Conservation (phyloP, 2,329 filamentous ascomycete species). For the Fusarium torulosum region DNA sequence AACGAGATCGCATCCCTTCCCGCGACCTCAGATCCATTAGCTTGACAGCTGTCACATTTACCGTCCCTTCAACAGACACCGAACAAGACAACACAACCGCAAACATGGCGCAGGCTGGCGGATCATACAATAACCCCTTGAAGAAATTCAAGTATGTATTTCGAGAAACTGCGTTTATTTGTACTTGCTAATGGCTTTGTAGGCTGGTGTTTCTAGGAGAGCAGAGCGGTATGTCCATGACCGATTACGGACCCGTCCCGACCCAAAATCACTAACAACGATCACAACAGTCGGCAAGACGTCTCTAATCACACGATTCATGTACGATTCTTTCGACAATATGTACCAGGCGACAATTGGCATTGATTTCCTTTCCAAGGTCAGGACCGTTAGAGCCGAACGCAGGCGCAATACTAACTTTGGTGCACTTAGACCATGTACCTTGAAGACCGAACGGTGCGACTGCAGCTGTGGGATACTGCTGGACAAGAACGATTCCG, state of each 20-base stretch:
- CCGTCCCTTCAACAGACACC: conserved; percentile 27
- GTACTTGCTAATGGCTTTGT: conserved; percentile 44
- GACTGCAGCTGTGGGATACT: conserved; percentile 98
- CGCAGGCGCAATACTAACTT: conserved; percentile 36
- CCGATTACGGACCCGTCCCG: conserved; percentile 36
- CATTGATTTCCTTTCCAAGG: conserved; percentile 99
- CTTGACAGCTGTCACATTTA: conserved; percentile 46
- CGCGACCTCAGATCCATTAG: conserved; percentile 29
- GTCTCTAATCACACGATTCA: conserved; percentile 97
- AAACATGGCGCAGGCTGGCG: conserved; percentile 84
- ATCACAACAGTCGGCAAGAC: conserved; percentile 87
- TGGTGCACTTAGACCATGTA: conserved; percentile 83
- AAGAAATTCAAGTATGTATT: conserved; percentile 97
- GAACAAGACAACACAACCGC: conserved; percentile 41
- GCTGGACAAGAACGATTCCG: conserved; percentile 98
- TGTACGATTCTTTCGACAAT: conserved; percentile 99
- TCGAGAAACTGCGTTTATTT: not conserved
- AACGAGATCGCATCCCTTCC: conserved; percentile 15
- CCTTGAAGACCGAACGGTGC: conserved; percentile 96
- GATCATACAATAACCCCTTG: conserved; percentile 97
- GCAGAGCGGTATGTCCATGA: conserved; percentile 84
- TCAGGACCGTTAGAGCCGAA: conserved; percentile 54
- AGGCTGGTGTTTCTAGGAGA: conserved; percentile 98
- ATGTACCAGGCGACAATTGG: conserved; percentile 99
- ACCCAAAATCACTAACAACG: conserved; percentile 45